Base-by-base conservation (phyloP, 352 stramenopile species). In the Phytophthora hybrid region DNA sequence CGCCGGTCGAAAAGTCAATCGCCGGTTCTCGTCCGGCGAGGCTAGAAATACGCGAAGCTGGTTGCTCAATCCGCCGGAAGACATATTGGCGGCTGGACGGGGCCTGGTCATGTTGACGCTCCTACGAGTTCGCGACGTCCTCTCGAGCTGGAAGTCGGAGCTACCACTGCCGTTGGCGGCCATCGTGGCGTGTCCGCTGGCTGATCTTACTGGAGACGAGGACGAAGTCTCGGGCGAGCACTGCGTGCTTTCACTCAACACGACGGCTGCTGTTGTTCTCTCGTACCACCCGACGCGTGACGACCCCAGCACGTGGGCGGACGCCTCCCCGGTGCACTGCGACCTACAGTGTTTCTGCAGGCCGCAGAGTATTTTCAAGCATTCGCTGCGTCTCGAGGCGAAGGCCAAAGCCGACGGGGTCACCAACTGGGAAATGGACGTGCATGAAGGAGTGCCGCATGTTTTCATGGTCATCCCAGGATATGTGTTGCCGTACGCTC, bases 41-140 rank as follows among this genome's bases (percentile, higher is more conserved):
- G n/a, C n/a, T n/a, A n/a, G n/a, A n/a, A n/a, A n/a, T n/a, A n/a
- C n/a, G n/a, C n/a, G n/a, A n/a, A n/a, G n/a, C n/a, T n/a, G n/a
- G n/a, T n/a, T n/a, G n/a, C n/a, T n/a, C n/a, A n/a, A n/a, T n/a
- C n/a, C n/a, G n/a, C n/a, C n/a, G n/a, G n/a, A n/a, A n/a, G n/a
- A n/a, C n/a, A n/a, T n/a, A 18, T 3, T 88, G n/a, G 64, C 59
- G 9, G 79, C 77, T 5, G 81, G 79, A 14, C n/a, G n/a, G 79
- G 71, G 14, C 0, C 72, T 88, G 5, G 74, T 77, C 2, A 65
- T 88, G 59, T 82, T 77, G 13, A 79, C 70, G 16, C 41, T 88
- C 14, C 59, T 88, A 21, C 64, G 82, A 54, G 73, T 80, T 47
- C 69, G 73, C 1, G 73, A 76, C 26, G 39, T 60, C 13, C 23